Evolutionary conservation across 2,329 filamentous ascomycete genomes (phyloP), one percentile per base, ranked within the genome.

Genomic region (Epicoccum nigrum): DNA sequence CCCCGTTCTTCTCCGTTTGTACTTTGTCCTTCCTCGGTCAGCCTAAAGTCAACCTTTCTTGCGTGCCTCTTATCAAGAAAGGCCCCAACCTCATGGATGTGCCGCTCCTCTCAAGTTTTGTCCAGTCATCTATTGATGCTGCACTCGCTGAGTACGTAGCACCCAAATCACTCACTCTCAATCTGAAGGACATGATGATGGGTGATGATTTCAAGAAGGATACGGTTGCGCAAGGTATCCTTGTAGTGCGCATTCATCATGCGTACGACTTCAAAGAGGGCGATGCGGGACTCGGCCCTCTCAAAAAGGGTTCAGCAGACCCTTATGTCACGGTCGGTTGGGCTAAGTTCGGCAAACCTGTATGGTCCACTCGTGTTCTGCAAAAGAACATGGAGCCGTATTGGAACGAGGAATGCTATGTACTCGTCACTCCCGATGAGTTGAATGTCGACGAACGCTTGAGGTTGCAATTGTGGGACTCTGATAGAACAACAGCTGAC

Each of bases 141-240:
- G 87, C 88, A 0, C 79, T 90, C 65, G 85, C 87, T 0, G 84
- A 90, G 65, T 91, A 90, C 57, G 88, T 91, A 1, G 88, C 88
- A 0, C 88, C 88, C 0, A 90, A 89, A 74, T 89, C 85, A 47
- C 73, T 90, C 44, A 90, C 88, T 0, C 76, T 91, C 5, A 85
- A 91, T 65, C 75, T 92, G 27, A 89, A 90, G 67, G 86, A 89
- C 53, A 90, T 90, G 85, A 80, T 92, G 11, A 81, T 88, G 7
- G 88, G 88, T 4, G 87, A 90, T 51, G 88, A 91, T 62, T 90
- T 88, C 76, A 91, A 90, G 71, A 90, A 90, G 66, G 87, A 91
- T 55, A 89, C 87, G 0, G 73, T 74, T 23, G 79, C 84, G 2
- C 79, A 83, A 25, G 88, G 88, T 15, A 80, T 90, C 1, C 67